These are phyloP conservation scores for Lipomyces yamadae DNA, from an alignment of 805 yeast genomes.

Conservation along the genomic window DNA sequence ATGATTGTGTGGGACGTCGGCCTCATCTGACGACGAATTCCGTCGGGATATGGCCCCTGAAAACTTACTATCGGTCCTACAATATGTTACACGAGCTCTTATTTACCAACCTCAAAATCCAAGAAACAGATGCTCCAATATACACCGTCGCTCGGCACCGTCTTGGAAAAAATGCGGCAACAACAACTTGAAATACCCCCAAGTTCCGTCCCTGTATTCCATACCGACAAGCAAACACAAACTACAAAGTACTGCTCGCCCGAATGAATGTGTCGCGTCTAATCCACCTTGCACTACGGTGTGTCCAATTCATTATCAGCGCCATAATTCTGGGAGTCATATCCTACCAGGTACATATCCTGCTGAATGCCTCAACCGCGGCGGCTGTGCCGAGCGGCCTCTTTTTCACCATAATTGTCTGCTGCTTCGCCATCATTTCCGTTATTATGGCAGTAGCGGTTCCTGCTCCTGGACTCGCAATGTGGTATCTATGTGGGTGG, in stretches of 20 bases:
- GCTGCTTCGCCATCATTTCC: conserved; percentile 21
- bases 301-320: conserved; percentile 16
- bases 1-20: not conserved
- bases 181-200: not conserved
- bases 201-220: not conserved
- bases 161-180: not conserved
- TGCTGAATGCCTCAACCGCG: not conserved
- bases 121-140: no score
- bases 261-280: conserved; percentile 8
- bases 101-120: not conserved
- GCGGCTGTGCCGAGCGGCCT: conserved; percentile 16
- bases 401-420: conserved; percentile 11
- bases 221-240: not conserved
- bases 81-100: not conserved
- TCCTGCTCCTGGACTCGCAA: not conserved
- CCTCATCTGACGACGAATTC: not conserved
- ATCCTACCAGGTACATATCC: conserved; percentile 20
- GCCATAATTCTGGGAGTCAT: conserved; percentile 25
- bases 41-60: not conserved
- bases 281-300: conserved; percentile 13
- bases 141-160: no score
- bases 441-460: conserved; percentile 7
- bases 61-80: not conserved
- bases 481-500: conserved; percentile 19
- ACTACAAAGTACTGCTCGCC: not conserved